A percentile compares a stretch with the other conserved stretches of the same genome.
These are phyloP conservation scores for Amphirosellinia nigrospora DNA, from an alignment of 495 filamentous ascomycete species.

Conservation along the genomic window DNA sequence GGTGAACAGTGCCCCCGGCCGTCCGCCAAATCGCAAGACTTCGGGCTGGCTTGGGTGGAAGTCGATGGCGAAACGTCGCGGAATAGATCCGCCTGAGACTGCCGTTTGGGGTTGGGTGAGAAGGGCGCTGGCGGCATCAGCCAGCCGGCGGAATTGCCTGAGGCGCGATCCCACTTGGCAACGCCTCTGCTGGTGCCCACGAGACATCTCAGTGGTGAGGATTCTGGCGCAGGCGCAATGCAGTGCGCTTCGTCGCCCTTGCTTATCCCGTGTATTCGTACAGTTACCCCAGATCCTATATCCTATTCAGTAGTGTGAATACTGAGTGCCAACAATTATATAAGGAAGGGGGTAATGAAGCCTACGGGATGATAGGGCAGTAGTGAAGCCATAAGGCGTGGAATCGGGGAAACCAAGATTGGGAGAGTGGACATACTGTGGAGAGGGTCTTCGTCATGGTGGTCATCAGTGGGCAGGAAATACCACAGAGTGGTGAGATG, in stretches of 20 bases:
- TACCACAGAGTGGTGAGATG: slow-evolving; percentile 2
- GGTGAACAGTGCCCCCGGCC: slow-evolving; percentile 38
- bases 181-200: slow-evolving; percentile 45
- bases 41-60: slow-evolving; percentile 36
- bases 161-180: background rate
- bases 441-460: background rate
- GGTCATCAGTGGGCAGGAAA: slow-evolving; percentile 23
- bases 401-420: background rate
- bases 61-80: slow-evolving; percentile 35
- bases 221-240: slow-evolving; percentile 29
- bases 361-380: background rate
- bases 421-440: slow-evolving; percentile 3
- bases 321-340: background rate
- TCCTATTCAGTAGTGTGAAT: background rate
- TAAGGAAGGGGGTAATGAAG: background rate
- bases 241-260: slow-evolving; percentile 18
- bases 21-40: slow-evolving; percentile 46
- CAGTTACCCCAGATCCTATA: background rate
- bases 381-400: background rate
- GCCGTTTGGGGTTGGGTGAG: background rate
- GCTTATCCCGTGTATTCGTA: background rate
- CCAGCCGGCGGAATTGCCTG: background rate
- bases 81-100: background rate
- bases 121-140: background rate
- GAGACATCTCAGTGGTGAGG: slow-evolving; percentile 33